Percentiles rank a stretch among this genome's conserved stretches.
phyloP scores from a whole-genome alignment of 129 eudicot species.

The Helianthus tuberosus region DNA sequence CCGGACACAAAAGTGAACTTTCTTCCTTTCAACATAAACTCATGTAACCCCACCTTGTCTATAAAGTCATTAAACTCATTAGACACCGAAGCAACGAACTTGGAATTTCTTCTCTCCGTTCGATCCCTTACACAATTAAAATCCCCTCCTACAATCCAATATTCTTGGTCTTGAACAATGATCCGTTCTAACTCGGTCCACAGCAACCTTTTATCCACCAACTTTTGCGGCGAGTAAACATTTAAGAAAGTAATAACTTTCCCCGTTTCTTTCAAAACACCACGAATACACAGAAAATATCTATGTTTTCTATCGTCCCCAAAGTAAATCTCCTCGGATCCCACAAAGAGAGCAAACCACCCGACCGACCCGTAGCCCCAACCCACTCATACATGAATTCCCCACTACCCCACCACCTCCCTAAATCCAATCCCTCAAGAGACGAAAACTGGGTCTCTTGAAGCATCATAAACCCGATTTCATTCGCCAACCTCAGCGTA shows the following conservation, averaged over 20 bases:
- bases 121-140: not conserved
- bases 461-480: too few relatives aligned
- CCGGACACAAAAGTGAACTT: too few relatives aligned
- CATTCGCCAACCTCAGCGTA: not conserved
- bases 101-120: not conserved
- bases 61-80: too few relatives aligned
- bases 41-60: too few relatives aligned
- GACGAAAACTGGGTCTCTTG: not conserved
- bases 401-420: not conserved
- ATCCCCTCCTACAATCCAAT: not conserved
- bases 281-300: not conserved
- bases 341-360: not conserved
- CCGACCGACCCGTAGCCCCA: not conserved
- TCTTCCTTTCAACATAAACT: too few relatives aligned
- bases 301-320: not conserved
- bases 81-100: too few relatives aligned
- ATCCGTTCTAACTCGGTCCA: constrained; percentile 5
- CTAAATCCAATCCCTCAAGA: not conserved
- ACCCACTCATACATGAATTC: not conserved
- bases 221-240: not conserved
- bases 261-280: not conserved
- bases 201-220: not conserved
- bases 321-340: not conserved
- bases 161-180: not conserved
- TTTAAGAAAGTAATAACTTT: not conserved